Evolutionary conservation across 2,329 filamentous ascomycete genomes (phyloP).

Genomic region (Fusarium sp.): DNA sequence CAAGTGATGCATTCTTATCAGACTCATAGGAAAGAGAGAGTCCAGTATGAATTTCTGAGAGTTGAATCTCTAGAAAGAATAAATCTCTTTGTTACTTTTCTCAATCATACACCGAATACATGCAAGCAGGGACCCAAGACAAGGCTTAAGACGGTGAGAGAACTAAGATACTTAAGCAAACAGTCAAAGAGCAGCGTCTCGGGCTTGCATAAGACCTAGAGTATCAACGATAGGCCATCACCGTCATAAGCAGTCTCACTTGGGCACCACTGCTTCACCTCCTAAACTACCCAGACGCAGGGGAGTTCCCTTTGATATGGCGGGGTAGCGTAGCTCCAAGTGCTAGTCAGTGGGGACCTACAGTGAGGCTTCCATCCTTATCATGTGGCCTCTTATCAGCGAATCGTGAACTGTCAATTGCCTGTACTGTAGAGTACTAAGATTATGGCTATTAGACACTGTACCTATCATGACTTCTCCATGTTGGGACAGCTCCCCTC

Average conservation of each 20-base stretch:
- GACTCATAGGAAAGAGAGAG: neutral
- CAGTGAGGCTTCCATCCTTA: slow-evolving; percentile 39
- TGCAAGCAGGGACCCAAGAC: neutral
- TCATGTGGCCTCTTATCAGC: slow-evolving; percentile 45
- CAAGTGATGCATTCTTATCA: slow-evolving; percentile 23
- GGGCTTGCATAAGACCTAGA: neutral
- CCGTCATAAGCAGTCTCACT: slow-evolving; percentile 4
- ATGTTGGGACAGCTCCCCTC: slow-evolving; percentile 40
- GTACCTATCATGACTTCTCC: slow-evolving; percentile 40
- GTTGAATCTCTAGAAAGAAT: slow-evolving; percentile 1
- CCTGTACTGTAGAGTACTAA: slow-evolving; percentile 14
- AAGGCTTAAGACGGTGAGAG: slow-evolving; percentile 3
- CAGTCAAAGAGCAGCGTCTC: neutral
- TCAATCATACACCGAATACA: neutral
- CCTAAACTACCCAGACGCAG: slow-evolving; percentile 32
- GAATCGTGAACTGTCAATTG: slow-evolving; percentile 37
- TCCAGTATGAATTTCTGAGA: neutral
- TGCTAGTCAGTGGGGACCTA: slow-evolving; percentile 35
- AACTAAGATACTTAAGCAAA: neutral
- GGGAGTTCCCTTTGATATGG: slow-evolving; percentile 41
- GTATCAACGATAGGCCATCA: neutral
- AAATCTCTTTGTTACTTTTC: neutral
- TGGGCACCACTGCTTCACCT: slow-evolving; percentile 10
- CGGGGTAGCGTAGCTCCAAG: slow-evolving; percentile 47
- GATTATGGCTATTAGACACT: slow-evolving; percentile 21